Evolutionary conservation across 139 green algal species (phyloP).

Genomic region (Marvania coccoides): DNA sequence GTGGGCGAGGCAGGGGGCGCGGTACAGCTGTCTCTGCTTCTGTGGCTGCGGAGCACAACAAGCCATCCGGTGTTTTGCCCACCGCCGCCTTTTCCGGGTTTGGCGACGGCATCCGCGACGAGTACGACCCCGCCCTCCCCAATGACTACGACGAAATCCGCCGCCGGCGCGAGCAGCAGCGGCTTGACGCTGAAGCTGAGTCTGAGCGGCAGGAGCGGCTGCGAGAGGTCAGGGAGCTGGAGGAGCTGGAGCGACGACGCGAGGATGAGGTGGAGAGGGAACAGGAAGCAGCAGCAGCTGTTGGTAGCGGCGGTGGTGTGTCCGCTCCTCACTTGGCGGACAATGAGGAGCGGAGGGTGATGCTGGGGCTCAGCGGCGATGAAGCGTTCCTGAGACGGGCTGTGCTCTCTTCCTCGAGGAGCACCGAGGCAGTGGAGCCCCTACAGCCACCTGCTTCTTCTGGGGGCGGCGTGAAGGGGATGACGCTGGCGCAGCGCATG

Average conservation of each 20-base stretch:
- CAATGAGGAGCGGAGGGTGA: conserved; percentile 15
- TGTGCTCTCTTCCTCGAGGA: background rate
- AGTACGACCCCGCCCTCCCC: conserved; percentile 84
- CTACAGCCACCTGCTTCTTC: background rate
- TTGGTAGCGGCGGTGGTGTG: background rate
- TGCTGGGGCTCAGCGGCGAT: conserved; percentile 41
- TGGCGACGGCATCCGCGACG: conserved; percentile 32
- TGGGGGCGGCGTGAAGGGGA: conserved; percentile 18
- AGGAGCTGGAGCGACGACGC: conserved; percentile 27
- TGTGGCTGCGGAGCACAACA: no score
- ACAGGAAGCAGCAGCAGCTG: conserved; percentile 15
- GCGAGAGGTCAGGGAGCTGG: conserved; percentile 26
- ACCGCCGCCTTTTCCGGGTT: no score
- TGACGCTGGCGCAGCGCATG: conserved; percentile 64
- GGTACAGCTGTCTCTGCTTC: no score
- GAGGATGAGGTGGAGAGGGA: conserved; percentile 13
- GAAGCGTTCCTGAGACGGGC: conserved; percentile 38
- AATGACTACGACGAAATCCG: conserved; percentile 86
- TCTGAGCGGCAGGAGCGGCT: conserved; percentile 54
- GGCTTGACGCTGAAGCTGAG: conserved; percentile 61
- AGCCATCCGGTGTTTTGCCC: no score
- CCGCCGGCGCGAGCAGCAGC: conserved; percentile 17
- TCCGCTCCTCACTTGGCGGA: background rate
- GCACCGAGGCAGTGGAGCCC: background rate
- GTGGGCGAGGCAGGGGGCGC: no score